phyloP scores from a whole-genome alignment of 192 early-diverging fungal genomes.

The Gryganskiella cystojenkinii region DNA sequence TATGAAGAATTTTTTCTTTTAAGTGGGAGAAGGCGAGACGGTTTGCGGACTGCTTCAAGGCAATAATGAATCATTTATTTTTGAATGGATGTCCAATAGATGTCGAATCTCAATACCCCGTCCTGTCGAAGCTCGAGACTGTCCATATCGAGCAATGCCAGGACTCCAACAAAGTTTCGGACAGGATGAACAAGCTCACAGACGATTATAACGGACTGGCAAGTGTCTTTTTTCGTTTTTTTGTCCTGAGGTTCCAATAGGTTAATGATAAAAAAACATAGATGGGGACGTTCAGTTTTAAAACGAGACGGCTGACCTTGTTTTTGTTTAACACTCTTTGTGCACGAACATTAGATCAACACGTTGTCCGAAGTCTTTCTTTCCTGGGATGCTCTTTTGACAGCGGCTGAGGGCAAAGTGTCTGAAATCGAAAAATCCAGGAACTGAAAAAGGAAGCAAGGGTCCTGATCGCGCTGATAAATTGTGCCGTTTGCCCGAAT shows the following conservation, averaged over 20 bases:
- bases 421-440: conserved; percentile 30
- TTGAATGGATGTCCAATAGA: conserved; percentile 2
- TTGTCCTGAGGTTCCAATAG: too few relatives aligned
- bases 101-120: conserved; percentile 40
- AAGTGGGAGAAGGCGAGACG: too few relatives aligned
- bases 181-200: conserved; percentile 36
- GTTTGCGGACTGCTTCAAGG: too few relatives aligned
- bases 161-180: conserved; percentile 37
- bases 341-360: conserved; percentile 29
- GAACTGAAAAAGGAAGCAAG: too few relatives aligned
- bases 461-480: too few relatives aligned
- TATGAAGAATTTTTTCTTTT: background rate
- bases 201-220: conserved; percentile 44
- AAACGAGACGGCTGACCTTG: background rate
- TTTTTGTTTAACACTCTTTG: background rate
- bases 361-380: conserved; percentile 45
- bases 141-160: conserved; percentile 43
- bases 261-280: too few relatives aligned
- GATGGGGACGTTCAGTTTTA: background rate
- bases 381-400: conserved; percentile 43
- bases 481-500: too few relatives aligned
- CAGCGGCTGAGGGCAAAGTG: conserved; percentile 40
- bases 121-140: conserved; percentile 34
- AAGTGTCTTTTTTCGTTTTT: background rate
- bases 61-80: too few relatives aligned